Evolutionary conservation across 2,329 filamentous ascomycete species (phyloP).

Genomic region (Diaporthe citrichinensis): DNA sequence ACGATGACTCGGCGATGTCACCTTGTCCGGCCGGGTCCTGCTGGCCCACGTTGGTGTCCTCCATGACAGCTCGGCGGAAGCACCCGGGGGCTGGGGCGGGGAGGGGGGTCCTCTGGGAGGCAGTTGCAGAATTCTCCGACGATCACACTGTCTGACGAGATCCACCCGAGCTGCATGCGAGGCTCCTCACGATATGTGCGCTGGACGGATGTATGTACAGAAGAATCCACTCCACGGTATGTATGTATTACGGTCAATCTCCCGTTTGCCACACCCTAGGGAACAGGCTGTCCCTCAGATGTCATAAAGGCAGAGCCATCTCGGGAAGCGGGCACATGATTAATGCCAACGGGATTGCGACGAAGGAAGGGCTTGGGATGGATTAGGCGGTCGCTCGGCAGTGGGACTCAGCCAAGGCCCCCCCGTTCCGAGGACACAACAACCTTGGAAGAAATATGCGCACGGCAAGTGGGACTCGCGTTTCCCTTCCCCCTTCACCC

Average conservation of each 20-base stretch:
- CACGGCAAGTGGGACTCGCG: slow-evolving; percentile 1
- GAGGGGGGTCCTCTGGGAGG: not conserved
- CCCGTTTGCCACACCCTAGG: not conserved
- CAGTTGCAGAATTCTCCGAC: not conserved
- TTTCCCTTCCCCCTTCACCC: not conserved
- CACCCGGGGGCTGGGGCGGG: not conserved
- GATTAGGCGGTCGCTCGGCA: slow-evolving; percentile 17
- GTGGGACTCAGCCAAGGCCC: slow-evolving; percentile 14
- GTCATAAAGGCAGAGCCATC: not conserved
- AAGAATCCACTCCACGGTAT: not conserved
- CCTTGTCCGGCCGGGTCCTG: slow-evolving; percentile 19
- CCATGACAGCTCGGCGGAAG: slow-evolving; percentile 14
- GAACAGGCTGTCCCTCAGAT: not conserved
- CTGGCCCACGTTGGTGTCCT: slow-evolving; percentile 16
- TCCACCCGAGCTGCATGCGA: slow-evolving; percentile 4
- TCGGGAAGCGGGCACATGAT: slow-evolving; percentile 24
- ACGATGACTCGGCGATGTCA: slow-evolving; percentile 27
- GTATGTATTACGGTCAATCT: not conserved
- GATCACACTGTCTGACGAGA: not conserved
- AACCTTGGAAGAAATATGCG: not conserved
- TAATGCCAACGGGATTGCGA: not conserved
- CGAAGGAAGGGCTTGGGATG: slow-evolving; percentile 20
- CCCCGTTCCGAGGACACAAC: not conserved
- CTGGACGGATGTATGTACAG: not conserved
- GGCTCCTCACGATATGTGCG: not conserved